Percentiles rank a stretch among this genome's conserved stretches.
phyloP scores from a whole-genome alignment of 73 alveolate species.

The Paramecium tetraurelia region DNA sequence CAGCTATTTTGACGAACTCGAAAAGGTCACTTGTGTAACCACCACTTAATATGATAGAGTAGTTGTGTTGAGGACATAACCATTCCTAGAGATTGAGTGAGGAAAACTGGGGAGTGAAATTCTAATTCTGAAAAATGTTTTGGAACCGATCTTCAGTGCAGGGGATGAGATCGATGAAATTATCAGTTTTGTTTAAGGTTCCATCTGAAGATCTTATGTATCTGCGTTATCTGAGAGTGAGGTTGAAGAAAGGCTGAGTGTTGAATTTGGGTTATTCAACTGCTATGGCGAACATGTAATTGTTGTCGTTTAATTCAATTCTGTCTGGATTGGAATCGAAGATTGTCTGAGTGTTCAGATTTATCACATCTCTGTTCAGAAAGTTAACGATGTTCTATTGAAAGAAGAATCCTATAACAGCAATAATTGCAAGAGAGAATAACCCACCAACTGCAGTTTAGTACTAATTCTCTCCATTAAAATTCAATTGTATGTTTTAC shows the following conservation, averaged over 20 bases:
- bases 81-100: neutral
- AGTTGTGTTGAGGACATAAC: neutral
- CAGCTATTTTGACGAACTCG: neutral
- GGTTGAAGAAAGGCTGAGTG: neutral
- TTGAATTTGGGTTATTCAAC: neutral
- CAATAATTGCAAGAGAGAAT: neutral
- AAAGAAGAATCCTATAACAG: neutral
- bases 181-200: neutral
- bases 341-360: neutral
- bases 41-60: neutral
- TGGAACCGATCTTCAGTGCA: conserved; percentile 10
- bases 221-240: neutral
- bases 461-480: conserved; percentile 2
- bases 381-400: neutral
- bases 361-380: neutral
- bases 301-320: neutral
- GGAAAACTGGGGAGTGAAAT: neutral
- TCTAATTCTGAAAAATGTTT: neutral
- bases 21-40: conserved; percentile 13
- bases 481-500: neutral
- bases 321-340: conserved; percentile 8
- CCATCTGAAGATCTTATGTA: neutral
- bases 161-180: neutral
- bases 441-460: conserved; percentile 26
- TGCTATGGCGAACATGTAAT: conserved; percentile 21